phyloP scores from a whole-genome alignment of 169 alveolate species.

The Plasmodium gonderi region DNA sequence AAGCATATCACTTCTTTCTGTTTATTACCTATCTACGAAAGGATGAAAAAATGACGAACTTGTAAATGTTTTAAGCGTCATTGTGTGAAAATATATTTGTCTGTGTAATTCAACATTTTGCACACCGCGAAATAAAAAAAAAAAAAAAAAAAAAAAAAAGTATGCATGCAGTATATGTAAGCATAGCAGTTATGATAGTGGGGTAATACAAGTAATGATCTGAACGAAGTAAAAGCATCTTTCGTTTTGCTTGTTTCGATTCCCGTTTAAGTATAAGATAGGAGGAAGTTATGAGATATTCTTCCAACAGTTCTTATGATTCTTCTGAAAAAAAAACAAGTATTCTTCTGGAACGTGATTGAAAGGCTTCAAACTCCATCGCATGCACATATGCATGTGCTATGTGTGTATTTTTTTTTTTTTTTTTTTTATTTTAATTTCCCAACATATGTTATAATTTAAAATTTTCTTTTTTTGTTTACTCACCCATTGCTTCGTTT shows the following conservation, averaged over 20 bases:
- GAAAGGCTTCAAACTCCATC: too few relatives aligned
- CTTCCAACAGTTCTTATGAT: background rate
- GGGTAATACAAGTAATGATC: too few relatives aligned
- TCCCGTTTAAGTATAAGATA: background rate
- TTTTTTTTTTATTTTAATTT: background rate
- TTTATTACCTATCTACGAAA: background rate
- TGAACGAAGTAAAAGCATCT: background rate
- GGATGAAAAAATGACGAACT: background rate
- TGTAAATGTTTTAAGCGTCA: background rate
- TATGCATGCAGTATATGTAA: background rate
- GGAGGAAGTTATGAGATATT: background rate
- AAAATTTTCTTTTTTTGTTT: background rate
- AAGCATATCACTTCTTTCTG: background rate
- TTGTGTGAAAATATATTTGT: background rate
- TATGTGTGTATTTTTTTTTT: background rate
- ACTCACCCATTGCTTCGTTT: background rate
- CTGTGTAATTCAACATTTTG: background rate
- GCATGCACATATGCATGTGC: background rate
- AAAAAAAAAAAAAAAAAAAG: background rate
- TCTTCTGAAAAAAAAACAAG: background rate
- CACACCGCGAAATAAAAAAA: conserved; percentile 1
- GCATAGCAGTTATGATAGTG: too few relatives aligned
- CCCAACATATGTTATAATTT: background rate
- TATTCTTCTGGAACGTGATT: background rate
- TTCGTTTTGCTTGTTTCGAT: background rate